Conservation (phyloP, 2,329 filamentous ascomycete genomes). For the Cadophora malorum region DNA sequence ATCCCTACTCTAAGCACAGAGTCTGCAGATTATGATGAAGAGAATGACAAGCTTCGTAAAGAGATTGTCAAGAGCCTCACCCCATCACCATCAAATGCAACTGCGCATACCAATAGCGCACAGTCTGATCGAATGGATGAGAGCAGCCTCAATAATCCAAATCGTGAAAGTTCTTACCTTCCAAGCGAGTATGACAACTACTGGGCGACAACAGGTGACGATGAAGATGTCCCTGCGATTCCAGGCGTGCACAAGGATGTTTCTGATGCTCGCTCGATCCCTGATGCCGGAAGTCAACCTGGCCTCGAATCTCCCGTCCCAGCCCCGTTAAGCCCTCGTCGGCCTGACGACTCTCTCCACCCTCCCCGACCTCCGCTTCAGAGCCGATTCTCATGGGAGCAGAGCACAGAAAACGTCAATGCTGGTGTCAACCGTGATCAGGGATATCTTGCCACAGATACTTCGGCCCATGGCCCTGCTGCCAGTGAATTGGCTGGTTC, state of each 20-base stretch:
- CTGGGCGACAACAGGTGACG: slow-evolving; percentile 59
- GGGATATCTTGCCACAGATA: slow-evolving; percentile 11
- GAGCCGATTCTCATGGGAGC: slow-evolving; percentile 44
- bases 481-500: slow-evolving; percentile 17
- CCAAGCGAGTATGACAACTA: slow-evolving; percentile 73
- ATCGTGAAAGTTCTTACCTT: slow-evolving; percentile 67
- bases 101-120: slow-evolving; percentile 26
- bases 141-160: slow-evolving; percentile 27
- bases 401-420: slow-evolving; percentile 32
- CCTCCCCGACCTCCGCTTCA: slow-evolving; percentile 30
- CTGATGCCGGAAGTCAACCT: slow-evolving; percentile 29
- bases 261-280: background rate
- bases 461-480: background rate
- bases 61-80: slow-evolving; percentile 77
- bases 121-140: slow-evolving; percentile 30
- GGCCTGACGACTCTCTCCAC: slow-evolving; percentile 24
- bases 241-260: slow-evolving; percentile 21
- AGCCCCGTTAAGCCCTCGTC: slow-evolving; percentile 38
- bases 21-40: slow-evolving; percentile 51
- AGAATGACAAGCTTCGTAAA: slow-evolving; percentile 74
- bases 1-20: slow-evolving; percentile 37
- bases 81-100: slow-evolving; percentile 49
- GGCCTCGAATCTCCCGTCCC: slow-evolving; percentile 36
- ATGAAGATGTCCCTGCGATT: slow-evolving; percentile 25
- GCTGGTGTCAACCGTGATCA: slow-evolving; percentile 1